A percentile compares a stretch with the other conserved stretches of the same genome.
phyloP scores from a whole-genome alignment of 2,329 filamentous ascomycete genomes.

The Aureobasidium mangrovei region DNA sequence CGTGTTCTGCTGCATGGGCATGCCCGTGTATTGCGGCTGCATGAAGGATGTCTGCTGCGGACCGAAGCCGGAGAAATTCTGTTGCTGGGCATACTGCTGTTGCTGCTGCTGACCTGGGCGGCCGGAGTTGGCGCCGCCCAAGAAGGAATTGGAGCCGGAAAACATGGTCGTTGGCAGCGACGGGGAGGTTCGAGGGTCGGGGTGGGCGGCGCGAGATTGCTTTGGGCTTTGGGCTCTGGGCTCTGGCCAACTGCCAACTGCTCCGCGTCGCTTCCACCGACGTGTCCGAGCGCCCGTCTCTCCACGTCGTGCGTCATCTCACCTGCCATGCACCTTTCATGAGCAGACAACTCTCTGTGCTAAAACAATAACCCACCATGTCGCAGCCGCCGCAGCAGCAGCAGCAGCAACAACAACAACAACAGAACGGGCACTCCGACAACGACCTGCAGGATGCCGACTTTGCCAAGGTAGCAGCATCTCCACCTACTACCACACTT shows the following conservation, averaged over 20 bases:
- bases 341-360: too few relatives aligned
- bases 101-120: conserved; percentile 50
- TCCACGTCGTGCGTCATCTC: too few relatives aligned
- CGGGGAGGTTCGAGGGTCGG: not conserved
- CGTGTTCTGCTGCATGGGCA: conserved; percentile 34
- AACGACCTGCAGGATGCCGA: conserved; percentile 16
- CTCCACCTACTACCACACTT: not conserved
- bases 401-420: not conserved
- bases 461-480: conserved; percentile 16
- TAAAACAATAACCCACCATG: too few relatives aligned
- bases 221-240: too few relatives aligned
- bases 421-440: not conserved
- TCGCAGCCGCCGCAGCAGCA: too few relatives aligned
- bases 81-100: conserved; percentile 32
- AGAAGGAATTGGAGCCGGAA: conserved; percentile 77
- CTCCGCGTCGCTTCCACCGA: too few relatives aligned
- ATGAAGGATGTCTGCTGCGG: conserved; percentile 49
- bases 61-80: conserved; percentile 33
- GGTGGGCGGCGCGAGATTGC: not conserved
- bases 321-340: too few relatives aligned
- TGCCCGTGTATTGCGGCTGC: conserved; percentile 60
- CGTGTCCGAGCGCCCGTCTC: too few relatives aligned
- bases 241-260: too few relatives aligned
- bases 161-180: conserved; percentile 54
- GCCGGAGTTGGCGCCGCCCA: conserved; percentile 69